Base-by-base conservation (phyloP, 2,329 filamentous ascomycete genomes). In the Fusarium pininemorale region DNA sequence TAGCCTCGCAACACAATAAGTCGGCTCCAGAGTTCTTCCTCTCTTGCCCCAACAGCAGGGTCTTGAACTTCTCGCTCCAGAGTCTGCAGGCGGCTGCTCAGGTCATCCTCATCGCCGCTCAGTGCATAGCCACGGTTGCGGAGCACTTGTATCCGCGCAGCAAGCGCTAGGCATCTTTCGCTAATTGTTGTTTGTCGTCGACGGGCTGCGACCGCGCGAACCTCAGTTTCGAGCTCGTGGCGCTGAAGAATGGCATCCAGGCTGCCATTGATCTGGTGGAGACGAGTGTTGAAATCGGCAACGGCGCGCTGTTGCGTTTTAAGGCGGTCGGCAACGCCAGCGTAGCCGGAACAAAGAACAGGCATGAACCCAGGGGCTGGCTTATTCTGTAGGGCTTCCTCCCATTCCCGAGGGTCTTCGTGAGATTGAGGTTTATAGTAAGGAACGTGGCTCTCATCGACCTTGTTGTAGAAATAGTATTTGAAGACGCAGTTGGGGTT, bases 401-500 rank as follows among this genome's bases (percentile, higher is more conserved):
- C 94, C 93, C 94, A 97, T 79, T 93, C 93, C 73, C 90, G 89
- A 42, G 92, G 90, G 79, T 95, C 91, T 79, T 96, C 94, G 75
- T 89, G 86, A 3, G 90, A 85, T 22, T 89, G 86, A 5, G 93
- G 93, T 73, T 91, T 89, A 82, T 93, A 95, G 81, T 93, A 95
- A 16, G 93, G 93, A n/a, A 92, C 91, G 79, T 89, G 88, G 59
- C 90, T 89, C 78, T 93, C 90, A 72, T 93, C 91, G 72, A 95
- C 93, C 75, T 93, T 91, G 84, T 96, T 96, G 87, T 96, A 97
- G 81, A 96, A 94, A 85, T 96, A 96, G 79, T 93, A 87, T 81
- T 94, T 93, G 84, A 96, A 94, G 35, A 89, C 90, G 77, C 93
- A 95, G 79, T 90, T 90, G 28, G 90, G 87, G 80, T 87, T 89